Percentiles rank a stretch among this genome's conserved stretches.
Evolutionary conservation across 2,329 filamentous ascomycete species (phyloP).

Genomic region (Myriosclerotinia scirpicola): DNA sequence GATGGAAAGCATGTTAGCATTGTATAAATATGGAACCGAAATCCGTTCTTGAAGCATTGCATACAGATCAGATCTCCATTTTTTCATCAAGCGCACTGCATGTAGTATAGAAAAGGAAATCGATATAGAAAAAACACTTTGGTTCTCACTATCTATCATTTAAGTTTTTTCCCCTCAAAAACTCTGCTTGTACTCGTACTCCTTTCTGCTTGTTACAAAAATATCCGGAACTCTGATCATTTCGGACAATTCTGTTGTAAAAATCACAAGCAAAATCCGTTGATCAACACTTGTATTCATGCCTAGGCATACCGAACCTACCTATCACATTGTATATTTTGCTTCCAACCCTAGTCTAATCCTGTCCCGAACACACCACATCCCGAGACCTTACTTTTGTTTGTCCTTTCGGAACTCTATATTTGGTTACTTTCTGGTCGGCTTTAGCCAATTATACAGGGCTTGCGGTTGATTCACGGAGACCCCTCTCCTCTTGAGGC

Average conservation of each 20-base stretch:
- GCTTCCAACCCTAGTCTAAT: not conserved
- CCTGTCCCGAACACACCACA: not conserved
- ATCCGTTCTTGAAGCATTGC: slow-evolving; percentile 37
- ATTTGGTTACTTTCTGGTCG: not conserved
- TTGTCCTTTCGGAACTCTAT: not conserved
- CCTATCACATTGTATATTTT: not conserved
- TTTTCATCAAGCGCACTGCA: slow-evolving; percentile 33
- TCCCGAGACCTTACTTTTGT: slow-evolving; percentile 11
- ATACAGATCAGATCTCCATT: slow-evolving; percentile 30
- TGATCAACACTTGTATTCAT: not conserved
- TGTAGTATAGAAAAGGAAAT: slow-evolving; percentile 40
- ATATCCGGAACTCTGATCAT: not conserved
- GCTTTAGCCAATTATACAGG: not conserved
- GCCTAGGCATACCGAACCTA: not conserved
- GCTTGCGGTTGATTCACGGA: too few relatives aligned
- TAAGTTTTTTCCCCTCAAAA: not conserved
- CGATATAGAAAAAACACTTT: slow-evolving; percentile 26
- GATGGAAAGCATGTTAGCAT: slow-evolving; percentile 22
- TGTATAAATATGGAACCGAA: slow-evolving; percentile 35
- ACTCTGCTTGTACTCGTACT: not conserved
- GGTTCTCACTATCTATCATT: not conserved
- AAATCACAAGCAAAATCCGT: slow-evolving; percentile 14
- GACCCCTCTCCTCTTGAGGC: too few relatives aligned
- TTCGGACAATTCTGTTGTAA: not conserved
- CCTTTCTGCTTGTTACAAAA: not conserved